Evolutionary conservation across 2,329 filamentous ascomycete species (phyloP).

Genomic region (Lachnellula willkommii): DNA sequence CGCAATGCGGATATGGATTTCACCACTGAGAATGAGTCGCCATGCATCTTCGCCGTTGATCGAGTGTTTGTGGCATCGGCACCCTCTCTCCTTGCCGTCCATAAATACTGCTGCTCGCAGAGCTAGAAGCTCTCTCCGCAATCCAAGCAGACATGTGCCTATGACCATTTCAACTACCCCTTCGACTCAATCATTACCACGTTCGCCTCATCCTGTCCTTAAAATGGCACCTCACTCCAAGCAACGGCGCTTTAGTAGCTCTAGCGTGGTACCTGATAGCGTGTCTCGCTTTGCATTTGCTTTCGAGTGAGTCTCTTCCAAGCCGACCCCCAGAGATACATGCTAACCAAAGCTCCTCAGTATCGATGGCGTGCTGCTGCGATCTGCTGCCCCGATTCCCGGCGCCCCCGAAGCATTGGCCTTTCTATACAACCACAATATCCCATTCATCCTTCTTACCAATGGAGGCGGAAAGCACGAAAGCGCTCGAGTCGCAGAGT

Average conservation of each 20-base stretch:
- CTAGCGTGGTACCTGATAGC: conserved; percentile 1
- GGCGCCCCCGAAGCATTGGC: conserved; percentile 69
- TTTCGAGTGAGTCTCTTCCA: conserved; percentile 43
- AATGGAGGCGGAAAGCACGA: conserved; percentile 91
- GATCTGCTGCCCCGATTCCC: conserved; percentile 71
- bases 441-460: conserved; percentile 91
- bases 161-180: background rate
- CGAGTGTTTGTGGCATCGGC: background rate
- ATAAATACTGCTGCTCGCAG: background rate
- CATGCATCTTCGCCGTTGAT: background rate
- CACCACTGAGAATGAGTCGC: background rate
- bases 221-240: background rate
- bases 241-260: background rate
- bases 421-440: conserved; percentile 65
- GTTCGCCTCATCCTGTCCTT: background rate
- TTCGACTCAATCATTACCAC: background rate
- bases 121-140: background rate
- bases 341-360: conserved; percentile 15
- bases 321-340: background rate
- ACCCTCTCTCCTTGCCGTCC: background rate
- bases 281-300: conserved; percentile 46
- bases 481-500: conserved; percentile 62
- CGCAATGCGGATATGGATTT: background rate
- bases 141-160: background rate
- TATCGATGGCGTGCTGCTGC: conserved; percentile 91